A percentile compares a stretch with the other conserved stretches of the same genome.
phyloP scores from a whole-genome alignment of 768 basidiomycete genomes.

The Suillus paluster region DNA sequence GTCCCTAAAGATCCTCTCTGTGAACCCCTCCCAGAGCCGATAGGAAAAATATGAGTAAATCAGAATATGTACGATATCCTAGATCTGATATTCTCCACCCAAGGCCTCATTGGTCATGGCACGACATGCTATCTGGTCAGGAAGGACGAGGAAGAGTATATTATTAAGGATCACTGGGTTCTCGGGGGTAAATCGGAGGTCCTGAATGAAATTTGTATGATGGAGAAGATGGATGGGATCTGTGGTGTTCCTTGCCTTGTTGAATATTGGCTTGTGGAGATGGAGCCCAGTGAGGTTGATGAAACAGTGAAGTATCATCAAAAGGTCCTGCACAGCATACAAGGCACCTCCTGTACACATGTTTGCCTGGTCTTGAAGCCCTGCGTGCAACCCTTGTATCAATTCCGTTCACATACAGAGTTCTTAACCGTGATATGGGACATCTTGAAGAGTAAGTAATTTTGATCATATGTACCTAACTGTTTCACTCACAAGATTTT shows the following conservation, averaged over 20 bases:
- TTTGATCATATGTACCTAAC: too few relatives aligned
- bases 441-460: not conserved
- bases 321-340: too few relatives aligned
- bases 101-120: not conserved
- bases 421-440: conserved; percentile 11
- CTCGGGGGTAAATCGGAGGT: not conserved
- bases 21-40: not conserved
- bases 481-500: too few relatives aligned
- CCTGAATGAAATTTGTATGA: conserved; percentile 9
- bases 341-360: too few relatives aligned
- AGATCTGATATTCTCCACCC: not conserved
- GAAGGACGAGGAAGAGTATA: not conserved
- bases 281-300: not conserved
- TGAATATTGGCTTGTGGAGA: not conserved
- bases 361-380: too few relatives aligned
- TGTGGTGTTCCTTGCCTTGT: conserved; percentile 6
- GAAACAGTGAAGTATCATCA: too few relatives aligned
- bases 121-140: not conserved
- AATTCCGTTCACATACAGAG: not conserved
- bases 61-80: not conserved
- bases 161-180: conserved; percentile 13
- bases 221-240: conserved; percentile 6
- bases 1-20: not conserved
- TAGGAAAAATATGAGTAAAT: not conserved
- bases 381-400: too few relatives aligned